Base-by-base conservation (phyloP, 768 basidiomycete species). In the Mycena kentingensis region DNA sequence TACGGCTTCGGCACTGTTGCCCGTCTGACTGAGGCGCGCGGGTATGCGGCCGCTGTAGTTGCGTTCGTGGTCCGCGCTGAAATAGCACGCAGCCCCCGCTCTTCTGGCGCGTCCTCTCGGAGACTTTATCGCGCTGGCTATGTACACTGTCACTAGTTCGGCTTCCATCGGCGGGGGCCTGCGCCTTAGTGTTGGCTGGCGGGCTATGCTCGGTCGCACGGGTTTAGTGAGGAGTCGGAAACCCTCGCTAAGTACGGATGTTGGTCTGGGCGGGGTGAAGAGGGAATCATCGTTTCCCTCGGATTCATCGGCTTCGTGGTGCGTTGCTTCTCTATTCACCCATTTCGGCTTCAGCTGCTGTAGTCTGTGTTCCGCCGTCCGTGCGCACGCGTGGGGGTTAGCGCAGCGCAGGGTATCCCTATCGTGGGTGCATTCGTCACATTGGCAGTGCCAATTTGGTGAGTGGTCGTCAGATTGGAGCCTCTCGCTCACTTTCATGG, bases 341-440 rank as follows among this genome's bases (percentile, higher is more conserved):
- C 50, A 51, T 29, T 37, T 44, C 5, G 42, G 42, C 3, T 35
- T 24, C 18, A 51, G 12, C 13, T 43, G 32, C 13, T 4, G n/a
- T 15, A 51, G n/a, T 1, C 50, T 31, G 1, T 27, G 13, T 1
- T 25, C 1, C 1, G 34, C n/a, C 1, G 42, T 34, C 1, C 18
- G 5, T 1, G 34, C 32, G 29, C 50, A 51, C 24, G 15, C 19
- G 42, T 51, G 39, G 31, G 50, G 50, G 42, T 51, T 36, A 5
- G 39, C 36, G 19, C 50, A 51, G 4, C 18, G 13, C 3, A 11
- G 26, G 5, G 43, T 6, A n/a, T n/a, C n/a, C 1, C 42, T 22
- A 15, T 51, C 42, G 8, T 25, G 25, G 7, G 16, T 13, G 11
- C 50, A 51, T 10, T 31, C 4, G 6, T 16, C 1, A 35, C 50